These are phyloP conservation scores for Termitomyces titanicus DNA, from an alignment of 768 basidiomycete species.

Conservation along the genomic window DNA sequence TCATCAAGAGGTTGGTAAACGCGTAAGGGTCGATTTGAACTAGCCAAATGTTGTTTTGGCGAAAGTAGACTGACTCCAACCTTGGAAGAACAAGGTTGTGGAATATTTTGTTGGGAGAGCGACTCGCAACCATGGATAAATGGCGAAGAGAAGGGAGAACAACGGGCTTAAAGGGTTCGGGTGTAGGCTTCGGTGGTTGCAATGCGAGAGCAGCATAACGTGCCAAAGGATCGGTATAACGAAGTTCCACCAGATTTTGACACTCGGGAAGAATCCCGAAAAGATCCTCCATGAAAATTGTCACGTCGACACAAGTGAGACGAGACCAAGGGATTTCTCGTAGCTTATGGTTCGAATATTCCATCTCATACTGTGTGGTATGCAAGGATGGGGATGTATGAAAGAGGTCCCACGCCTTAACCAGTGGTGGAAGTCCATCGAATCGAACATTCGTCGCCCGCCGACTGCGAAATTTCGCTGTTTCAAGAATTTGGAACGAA, in stretches of 20 bases:
- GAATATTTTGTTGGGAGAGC: conserved; percentile 1
- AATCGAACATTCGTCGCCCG: conserved; percentile 1
- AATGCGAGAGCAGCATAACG: neutral
- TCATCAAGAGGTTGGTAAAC: conserved; percentile 3
- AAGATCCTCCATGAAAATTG: neutral
- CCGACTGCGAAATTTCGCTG: neutral
- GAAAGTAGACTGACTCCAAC: neutral
- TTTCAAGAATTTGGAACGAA: conserved; percentile 4
- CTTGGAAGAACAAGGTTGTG: neutral
- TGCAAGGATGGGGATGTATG: conserved; percentile 2
- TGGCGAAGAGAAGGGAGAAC: conserved; percentile 4
- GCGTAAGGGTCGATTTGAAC: neutral
- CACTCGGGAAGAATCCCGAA: neutral
- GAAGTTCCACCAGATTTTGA: conserved; percentile 2
- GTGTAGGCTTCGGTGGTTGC: neutral
- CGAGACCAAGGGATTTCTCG: conserved; percentile 4
- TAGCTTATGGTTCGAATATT: neutral
- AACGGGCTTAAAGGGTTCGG: neutral
- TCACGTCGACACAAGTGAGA: conserved; percentile 3
- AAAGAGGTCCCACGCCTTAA: conserved; percentile 4
- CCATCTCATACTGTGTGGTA: neutral
- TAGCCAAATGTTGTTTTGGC: neutral
- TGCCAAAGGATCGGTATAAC: neutral
- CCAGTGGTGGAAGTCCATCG: neutral
- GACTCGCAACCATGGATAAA: neutral